phyloP scores from a whole-genome alignment of 148 eudicot genomes.

The Nepenthes gracilis region DNA sequence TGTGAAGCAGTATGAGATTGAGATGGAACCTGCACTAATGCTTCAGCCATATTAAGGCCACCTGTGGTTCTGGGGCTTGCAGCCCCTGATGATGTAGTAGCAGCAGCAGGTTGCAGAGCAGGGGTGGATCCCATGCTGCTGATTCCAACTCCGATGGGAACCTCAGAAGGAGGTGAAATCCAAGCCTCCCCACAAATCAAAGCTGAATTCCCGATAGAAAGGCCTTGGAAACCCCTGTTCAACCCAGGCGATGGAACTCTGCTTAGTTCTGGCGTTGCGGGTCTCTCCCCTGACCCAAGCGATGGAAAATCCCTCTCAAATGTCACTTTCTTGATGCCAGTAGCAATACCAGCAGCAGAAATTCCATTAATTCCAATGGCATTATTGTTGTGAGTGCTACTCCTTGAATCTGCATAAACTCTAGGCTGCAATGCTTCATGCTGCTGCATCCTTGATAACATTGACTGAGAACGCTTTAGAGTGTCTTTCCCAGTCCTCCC shows the following conservation, averaged over 20 bases:
- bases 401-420: slow-evolving; percentile 18
- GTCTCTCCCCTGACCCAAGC: slow-evolving; percentile 62
- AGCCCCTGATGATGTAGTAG: slow-evolving; percentile 20
- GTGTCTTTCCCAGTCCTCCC: slow-evolving; percentile 41
- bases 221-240: slow-evolving; percentile 51
- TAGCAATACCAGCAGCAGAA: slow-evolving; percentile 20
- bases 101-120: slow-evolving; percentile 17
- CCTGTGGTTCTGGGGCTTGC: slow-evolving; percentile 21
- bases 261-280: slow-evolving; percentile 34
- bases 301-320: slow-evolving; percentile 80
- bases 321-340: slow-evolving; percentile 34
- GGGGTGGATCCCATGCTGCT: slow-evolving; percentile 8
- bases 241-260: slow-evolving; percentile 70
- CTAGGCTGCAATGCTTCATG: slow-evolving; percentile 30
- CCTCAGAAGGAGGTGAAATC: slow-evolving; percentile 89
- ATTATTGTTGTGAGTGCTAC: slow-evolving; percentile 11
- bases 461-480: slow-evolving; percentile 57
- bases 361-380: slow-evolving; percentile 12
- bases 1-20: slow-evolving; percentile 42
- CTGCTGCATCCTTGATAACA: slow-evolving; percentile 36
- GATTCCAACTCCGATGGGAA: slow-evolving; percentile 38
- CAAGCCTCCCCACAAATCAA: slow-evolving; percentile 64
- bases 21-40: slow-evolving; percentile 65
- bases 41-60: slow-evolving; percentile 83
- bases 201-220: slow-evolving; percentile 41